phyloP scores from a whole-genome alignment of 305 asterid species.

The Andrographis paniculata region DNA sequence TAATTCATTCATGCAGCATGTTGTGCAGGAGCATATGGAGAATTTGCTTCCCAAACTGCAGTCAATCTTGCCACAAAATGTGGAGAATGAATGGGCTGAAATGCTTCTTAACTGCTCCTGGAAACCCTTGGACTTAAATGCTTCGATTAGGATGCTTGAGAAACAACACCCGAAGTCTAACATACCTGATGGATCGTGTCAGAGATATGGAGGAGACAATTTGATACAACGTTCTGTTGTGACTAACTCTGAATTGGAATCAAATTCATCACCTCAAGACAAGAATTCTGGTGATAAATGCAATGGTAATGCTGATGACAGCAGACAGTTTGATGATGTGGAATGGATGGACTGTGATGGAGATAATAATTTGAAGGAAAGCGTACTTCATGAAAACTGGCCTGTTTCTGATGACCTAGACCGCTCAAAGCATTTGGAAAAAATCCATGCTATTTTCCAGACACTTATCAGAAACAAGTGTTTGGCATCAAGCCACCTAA shows the following conservation, averaged over 20 bases:
- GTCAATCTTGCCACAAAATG: slow-evolving; percentile 55
- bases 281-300: slow-evolving; percentile 35
- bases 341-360: slow-evolving; percentile 90
- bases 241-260: slow-evolving; percentile 51
- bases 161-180: slow-evolving; percentile 43
- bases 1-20: slow-evolving; percentile 51
- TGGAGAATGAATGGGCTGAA: slow-evolving; percentile 81
- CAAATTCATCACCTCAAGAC: slow-evolving; percentile 51
- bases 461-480: slow-evolving; percentile 59
- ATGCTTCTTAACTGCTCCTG: slow-evolving; percentile 75
- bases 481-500: slow-evolving; percentile 76
- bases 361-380: slow-evolving; percentile 42
- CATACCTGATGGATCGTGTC: slow-evolving; percentile 32
- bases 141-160: slow-evolving; percentile 43
- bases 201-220: slow-evolving; percentile 36
- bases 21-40: slow-evolving; percentile 61
- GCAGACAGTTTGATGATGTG: slow-evolving; percentile 51
- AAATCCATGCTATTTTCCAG: slow-evolving; percentile 52
- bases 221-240: slow-evolving; percentile 53
- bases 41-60: slow-evolving; percentile 67
- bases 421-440: slow-evolving; percentile 74
- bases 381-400: slow-evolving; percentile 49
- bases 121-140: slow-evolving; percentile 73
- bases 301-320: slow-evolving; percentile 26
- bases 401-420: slow-evolving; percentile 79